A percentile compares a stretch with the other conserved stretches of the same genome.
These are phyloP conservation scores for Neurospora sublineolata DNA, from an alignment of 495 filamentous ascomycete species.

Conservation along the genomic window DNA sequence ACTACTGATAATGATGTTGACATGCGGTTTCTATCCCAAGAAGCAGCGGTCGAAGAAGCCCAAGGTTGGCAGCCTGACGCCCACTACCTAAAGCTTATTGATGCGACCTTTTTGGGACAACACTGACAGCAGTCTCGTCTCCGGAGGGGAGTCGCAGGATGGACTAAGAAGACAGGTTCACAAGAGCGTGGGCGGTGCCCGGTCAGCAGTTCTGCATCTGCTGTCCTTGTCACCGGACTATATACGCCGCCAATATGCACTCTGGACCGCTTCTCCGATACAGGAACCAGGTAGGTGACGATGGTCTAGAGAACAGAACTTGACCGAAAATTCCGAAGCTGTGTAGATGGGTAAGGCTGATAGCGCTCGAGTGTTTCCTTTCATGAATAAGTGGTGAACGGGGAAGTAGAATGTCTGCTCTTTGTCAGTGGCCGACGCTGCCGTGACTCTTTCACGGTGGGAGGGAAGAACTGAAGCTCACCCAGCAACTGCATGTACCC, in stretches of 20 bases:
- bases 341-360: neutral
- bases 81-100: neutral
- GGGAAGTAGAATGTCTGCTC: neutral
- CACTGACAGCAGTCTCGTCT: neutral
- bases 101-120: neutral
- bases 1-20: neutral
- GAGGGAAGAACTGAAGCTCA: neutral
- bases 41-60: neutral
- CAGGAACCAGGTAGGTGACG: neutral
- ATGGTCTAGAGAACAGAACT: neutral
- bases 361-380: neutral
- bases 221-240: slow-evolving; percentile 6
- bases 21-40: neutral
- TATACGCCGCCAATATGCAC: neutral
- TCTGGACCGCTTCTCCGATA: neutral
- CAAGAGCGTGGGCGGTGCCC: neutral
- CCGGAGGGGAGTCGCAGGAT: neutral
- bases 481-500: neutral
- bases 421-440: neutral
- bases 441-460: neutral
- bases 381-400: neutral
- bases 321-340: neutral
- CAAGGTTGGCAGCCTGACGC: neutral
- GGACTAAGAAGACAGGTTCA: neutral
- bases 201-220: slow-evolving; percentile 4